Percentiles rank a stretch among this genome's conserved stretches.
These are phyloP conservation scores for Monosporascus sp. DNA, from an alignment of 2,329 filamentous ascomycete genomes.

Conservation along the genomic window DNA sequence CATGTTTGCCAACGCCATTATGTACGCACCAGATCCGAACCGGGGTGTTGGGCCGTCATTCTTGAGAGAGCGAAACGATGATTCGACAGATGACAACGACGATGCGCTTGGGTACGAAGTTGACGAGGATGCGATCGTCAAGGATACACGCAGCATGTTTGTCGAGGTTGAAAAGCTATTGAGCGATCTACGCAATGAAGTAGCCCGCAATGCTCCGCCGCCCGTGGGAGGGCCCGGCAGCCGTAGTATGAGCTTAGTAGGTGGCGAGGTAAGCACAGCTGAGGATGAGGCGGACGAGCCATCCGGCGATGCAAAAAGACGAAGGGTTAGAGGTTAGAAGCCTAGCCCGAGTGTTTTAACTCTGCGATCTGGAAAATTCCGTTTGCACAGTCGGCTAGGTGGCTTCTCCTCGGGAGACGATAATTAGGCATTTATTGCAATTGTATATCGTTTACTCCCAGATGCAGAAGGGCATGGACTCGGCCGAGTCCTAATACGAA, in stretches of 20 bases:
- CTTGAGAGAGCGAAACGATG: constrained; percentile 34
- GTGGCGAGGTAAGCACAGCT: constrained; percentile 38
- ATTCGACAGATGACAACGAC: constrained; percentile 31
- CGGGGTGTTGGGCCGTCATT: constrained; percentile 64
- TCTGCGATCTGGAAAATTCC: neutral
- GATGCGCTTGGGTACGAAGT: constrained; percentile 55
- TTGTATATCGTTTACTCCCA: neutral
- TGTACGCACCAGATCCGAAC: constrained; percentile 88
- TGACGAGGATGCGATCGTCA: constrained; percentile 81
- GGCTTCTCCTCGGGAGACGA: neutral
- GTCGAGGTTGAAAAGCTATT: constrained; percentile 77
- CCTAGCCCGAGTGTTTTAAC: neutral
- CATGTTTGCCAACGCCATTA: constrained; percentile 97
- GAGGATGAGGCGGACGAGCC: constrained; percentile 45
- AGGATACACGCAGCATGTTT: constrained; percentile 86
- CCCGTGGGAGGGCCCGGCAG: constrained; percentile 24
- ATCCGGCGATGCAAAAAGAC: constrained; percentile 33
- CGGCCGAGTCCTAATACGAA: neutral
- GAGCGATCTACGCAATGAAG: constrained; percentile 69
- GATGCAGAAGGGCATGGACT: neutral
- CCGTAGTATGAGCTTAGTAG: constrained; percentile 26
- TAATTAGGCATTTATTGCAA: neutral
- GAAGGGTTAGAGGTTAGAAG: constrained; percentile 25
- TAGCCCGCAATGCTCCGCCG: constrained; percentile 39
- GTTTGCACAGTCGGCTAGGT: neutral